These are phyloP conservation scores for Colletotrichum abscissum DNA, from an alignment of 2,329 filamentous ascomycete genomes.

Conservation along the genomic window DNA sequence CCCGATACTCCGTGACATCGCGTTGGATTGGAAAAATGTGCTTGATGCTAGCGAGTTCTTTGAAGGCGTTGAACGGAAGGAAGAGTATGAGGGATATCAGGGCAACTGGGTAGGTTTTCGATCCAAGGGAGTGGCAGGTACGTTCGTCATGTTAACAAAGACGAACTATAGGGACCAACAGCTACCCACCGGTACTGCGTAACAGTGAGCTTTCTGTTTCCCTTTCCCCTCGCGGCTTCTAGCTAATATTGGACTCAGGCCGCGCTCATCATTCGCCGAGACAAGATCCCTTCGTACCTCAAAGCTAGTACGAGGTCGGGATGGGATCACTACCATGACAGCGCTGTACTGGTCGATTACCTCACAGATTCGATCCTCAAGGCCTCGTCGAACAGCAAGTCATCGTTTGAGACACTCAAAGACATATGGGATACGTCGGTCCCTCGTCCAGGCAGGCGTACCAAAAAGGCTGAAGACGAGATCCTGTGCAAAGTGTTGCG, in stretches of 20 bases:
- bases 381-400: not conserved
- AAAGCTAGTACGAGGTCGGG: too few relatives aligned
- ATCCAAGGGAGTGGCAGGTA: too few relatives aligned
- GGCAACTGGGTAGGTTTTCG: conserved; percentile 41
- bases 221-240: not conserved
- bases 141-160: not conserved
- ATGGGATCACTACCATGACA: not conserved
- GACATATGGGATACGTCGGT: not conserved
- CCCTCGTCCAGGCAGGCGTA: too few relatives aligned
- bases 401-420: not conserved
- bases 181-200: conserved; percentile 41
- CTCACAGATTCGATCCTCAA: not conserved
- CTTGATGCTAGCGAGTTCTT: conserved; percentile 40
- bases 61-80: conserved; percentile 29
- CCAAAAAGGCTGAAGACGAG: not conserved
- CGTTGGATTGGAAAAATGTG: conserved; percentile 38
- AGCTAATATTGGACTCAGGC: not conserved
- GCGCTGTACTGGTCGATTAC: not conserved
- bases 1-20: conserved; percentile 31
- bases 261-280: conserved; percentile 3
- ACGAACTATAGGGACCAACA: conserved; percentile 30
- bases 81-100: conserved; percentile 42
- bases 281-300: not conserved
- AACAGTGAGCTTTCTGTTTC: not conserved
- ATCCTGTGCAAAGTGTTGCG: not conserved